Conservation (phyloP, 371 early-diverging fungal species). For the Mortierella sp. region DNA sequence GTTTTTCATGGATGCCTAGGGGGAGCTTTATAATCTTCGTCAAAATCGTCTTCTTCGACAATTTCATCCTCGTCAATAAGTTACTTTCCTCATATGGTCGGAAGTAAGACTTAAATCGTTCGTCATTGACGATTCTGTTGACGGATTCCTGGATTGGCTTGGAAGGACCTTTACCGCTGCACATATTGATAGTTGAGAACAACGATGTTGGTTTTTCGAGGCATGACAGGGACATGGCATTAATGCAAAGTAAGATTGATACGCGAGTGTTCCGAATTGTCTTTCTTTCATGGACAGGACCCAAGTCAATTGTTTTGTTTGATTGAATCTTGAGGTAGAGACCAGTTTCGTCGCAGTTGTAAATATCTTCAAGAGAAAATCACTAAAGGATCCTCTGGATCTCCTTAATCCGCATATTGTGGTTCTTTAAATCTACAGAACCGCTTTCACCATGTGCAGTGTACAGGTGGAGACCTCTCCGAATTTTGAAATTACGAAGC, state of each 20-base stretch:
- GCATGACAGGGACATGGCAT: too few relatives aligned
- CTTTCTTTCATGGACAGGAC: conserved; percentile 2
- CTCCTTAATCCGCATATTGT: background rate
- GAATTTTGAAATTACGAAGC: background rate
- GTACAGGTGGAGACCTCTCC: background rate
- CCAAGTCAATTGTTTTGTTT: background rate
- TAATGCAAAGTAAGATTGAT: conserved; percentile 10
- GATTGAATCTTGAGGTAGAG: conserved; percentile 8
- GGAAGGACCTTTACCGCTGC: too few relatives aligned
- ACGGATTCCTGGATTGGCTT: too few relatives aligned
- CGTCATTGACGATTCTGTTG: too few relatives aligned
- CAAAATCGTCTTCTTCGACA: too few relatives aligned
- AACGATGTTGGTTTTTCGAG: too few relatives aligned
- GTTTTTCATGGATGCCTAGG: too few relatives aligned
- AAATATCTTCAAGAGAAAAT: conserved; percentile 16
- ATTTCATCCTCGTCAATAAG: too few relatives aligned
- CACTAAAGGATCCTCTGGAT: background rate
- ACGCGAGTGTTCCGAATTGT: background rate
- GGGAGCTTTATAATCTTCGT: too few relatives aligned
- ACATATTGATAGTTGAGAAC: too few relatives aligned
- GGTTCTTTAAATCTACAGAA: background rate
- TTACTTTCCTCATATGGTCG: too few relatives aligned
- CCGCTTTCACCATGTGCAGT: conserved; percentile 7
- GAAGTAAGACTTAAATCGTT: too few relatives aligned
- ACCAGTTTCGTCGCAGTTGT: conserved; percentile 12